These are phyloP conservation scores for Clonostachys sp. DNA, from an alignment of 2,329 filamentous ascomycete genomes.

Conservation along the genomic window DNA sequence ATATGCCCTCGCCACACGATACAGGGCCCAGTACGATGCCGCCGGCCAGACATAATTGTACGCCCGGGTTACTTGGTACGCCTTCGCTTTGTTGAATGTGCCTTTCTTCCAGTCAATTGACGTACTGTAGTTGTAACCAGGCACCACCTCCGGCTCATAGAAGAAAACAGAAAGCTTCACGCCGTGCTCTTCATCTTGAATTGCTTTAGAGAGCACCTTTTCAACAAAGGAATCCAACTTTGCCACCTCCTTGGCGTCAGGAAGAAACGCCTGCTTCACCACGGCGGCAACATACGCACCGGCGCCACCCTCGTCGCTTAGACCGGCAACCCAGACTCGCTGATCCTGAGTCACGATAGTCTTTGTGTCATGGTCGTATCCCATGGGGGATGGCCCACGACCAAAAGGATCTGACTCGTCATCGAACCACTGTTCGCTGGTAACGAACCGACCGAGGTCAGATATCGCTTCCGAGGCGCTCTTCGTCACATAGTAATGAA, in stretches of 20 bases:
- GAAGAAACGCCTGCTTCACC: conserved; percentile 49
- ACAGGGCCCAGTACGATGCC: conserved; percentile 52
- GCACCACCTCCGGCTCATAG: conserved; percentile 40
- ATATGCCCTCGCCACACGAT: conserved; percentile 45
- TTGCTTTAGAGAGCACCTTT: conserved; percentile 39
- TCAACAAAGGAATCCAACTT: conserved; percentile 51
- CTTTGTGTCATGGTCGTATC: conserved; percentile 45
- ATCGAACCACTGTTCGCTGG: conserved; percentile 45
- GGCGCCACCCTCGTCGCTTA: conserved; percentile 55
- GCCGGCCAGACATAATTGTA: conserved; percentile 57
- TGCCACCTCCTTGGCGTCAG: conserved; percentile 39
- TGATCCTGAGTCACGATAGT: conserved; percentile 37
- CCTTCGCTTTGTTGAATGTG: conserved; percentile 35
- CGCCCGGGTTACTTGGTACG: conserved; percentile 42
- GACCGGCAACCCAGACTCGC: conserved; percentile 53
- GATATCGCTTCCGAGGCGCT: conserved; percentile 32
- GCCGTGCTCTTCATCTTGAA: conserved; percentile 39
- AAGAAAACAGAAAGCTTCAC: conserved; percentile 54
- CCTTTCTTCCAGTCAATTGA: conserved; percentile 42
- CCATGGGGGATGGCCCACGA: conserved; percentile 49
- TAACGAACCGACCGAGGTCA: conserved; percentile 48
- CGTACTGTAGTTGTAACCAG: conserved; percentile 36
- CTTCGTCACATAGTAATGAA: conserved; percentile 54
- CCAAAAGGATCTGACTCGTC: conserved; percentile 47
- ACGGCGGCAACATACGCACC: conserved; percentile 50